Evolutionary conservation across 2,329 filamentous ascomycete species (phyloP).

Genomic region (Amauroascus niger): DNA sequence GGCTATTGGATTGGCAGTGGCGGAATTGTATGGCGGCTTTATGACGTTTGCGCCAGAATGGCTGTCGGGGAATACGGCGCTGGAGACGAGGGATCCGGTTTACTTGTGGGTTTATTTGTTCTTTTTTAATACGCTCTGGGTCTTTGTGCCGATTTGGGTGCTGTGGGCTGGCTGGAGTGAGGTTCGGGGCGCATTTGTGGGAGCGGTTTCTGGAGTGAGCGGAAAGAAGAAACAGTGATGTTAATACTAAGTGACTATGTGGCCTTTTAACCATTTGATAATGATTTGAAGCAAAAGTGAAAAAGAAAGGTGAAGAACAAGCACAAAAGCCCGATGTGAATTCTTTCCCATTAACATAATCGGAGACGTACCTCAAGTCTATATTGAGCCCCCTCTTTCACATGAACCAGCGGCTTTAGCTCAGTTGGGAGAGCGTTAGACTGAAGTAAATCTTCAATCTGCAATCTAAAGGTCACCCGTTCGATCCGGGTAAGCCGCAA

Average conservation of each 20-base stretch:
- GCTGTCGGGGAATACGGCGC: conserved; percentile 48
- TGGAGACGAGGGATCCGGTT: conserved; percentile 52
- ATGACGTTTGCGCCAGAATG: conserved; percentile 60
- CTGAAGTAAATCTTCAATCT: background rate
- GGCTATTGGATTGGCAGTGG: conserved; percentile 51
- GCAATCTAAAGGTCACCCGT: conserved; percentile 8
- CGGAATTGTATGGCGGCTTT: conserved; percentile 53
- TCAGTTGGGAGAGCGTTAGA: conserved; percentile 9
- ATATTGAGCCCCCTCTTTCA: too few relatives aligned
- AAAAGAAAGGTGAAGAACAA: too few relatives aligned
- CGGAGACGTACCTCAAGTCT: too few relatives aligned
- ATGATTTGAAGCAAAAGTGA: background rate
- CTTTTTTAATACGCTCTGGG: conserved; percentile 58
- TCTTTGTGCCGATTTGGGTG: conserved; percentile 50
- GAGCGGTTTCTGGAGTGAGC: conserved; percentile 11
- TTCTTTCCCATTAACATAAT: too few relatives aligned
- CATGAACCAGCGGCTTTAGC: conserved; percentile 4
- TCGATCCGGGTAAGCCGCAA: conserved; percentile 8
- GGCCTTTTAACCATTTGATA: background rate
- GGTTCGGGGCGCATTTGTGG: conserved; percentile 31
- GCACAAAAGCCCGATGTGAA: too few relatives aligned
- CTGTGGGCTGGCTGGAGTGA: conserved; percentile 44
- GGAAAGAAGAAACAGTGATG: conserved; percentile 10
- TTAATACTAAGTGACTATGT: background rate
- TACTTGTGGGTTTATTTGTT: conserved; percentile 55